Conservation (phyloP, 1,284 basidiomycete genomes). For the Trametes sp. region DNA sequence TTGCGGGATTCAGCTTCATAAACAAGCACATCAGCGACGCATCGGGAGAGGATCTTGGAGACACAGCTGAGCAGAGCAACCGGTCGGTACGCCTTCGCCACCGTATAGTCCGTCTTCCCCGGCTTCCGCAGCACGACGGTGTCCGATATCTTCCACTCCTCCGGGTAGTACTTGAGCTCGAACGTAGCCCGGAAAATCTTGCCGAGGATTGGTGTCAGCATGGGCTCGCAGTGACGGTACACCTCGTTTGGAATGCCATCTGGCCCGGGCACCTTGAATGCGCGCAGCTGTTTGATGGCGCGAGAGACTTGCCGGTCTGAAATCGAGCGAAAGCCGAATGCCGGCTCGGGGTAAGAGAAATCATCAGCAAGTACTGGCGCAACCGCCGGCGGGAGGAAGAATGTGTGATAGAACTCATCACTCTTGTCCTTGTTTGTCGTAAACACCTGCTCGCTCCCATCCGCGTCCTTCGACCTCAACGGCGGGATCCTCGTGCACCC, state of each 20-base stretch:
- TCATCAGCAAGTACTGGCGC: slow-evolving; percentile 6
- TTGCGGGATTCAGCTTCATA: slow-evolving; percentile 33
- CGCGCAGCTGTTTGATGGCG: slow-evolving; percentile 24
- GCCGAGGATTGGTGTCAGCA: slow-evolving; percentile 38
- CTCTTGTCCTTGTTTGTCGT: slow-evolving; percentile 41
- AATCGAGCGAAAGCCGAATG: slow-evolving; percentile 33
- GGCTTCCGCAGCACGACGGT: slow-evolving; percentile 50
- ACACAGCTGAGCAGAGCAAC: slow-evolving; percentile 47
- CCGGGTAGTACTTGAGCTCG: slow-evolving; percentile 39
- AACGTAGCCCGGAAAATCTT: slow-evolving; percentile 42
- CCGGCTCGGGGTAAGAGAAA: slow-evolving; percentile 35
- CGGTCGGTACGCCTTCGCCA: slow-evolving; percentile 46
- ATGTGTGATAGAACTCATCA: slow-evolving; percentile 34
- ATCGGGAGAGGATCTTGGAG: slow-evolving; percentile 41
- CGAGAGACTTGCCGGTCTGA: slow-evolving; percentile 30
- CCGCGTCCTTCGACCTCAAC: slow-evolving; percentile 23
- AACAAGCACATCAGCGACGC: slow-evolving; percentile 32
- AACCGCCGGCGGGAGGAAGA: slow-evolving; percentile 41
- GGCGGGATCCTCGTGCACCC: slow-evolving; percentile 43
- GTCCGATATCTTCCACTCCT: slow-evolving; percentile 40
- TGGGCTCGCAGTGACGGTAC: slow-evolving; percentile 36
- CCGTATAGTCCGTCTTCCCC: slow-evolving; percentile 44
- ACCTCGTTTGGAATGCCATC: slow-evolving; percentile 47
- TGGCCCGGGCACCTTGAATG: slow-evolving; percentile 47
- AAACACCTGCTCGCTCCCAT: slow-evolving; percentile 3